Base-by-base conservation (phyloP, 495 filamentous ascomycete species). In the Penicillium simplicissimum region DNA sequence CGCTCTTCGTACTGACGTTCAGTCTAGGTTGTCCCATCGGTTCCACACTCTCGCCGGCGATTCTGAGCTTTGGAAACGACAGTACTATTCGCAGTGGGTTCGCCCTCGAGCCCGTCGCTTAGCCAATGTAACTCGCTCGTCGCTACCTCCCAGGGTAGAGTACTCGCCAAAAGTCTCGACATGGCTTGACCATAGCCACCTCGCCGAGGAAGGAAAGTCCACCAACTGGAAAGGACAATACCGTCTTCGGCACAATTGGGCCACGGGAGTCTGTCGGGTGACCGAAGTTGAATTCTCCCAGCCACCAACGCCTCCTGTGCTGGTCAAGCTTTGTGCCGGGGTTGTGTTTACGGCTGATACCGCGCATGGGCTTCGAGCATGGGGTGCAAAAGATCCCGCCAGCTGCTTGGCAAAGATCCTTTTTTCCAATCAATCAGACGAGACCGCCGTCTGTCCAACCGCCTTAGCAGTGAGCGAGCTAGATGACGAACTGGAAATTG, bases 221-320 rank as follows among this genome's bases (percentile, higher is more conserved):
- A 89, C 85, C 14, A 82, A 90, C 73, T 98, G 95, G 95, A 97
- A 97, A 79, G 81, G 83, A 55, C 90, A 95, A 65, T 98, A 93
- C 74, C 92, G 89, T 67, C 81, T 97, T 36, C 84, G 90, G 54
- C 90, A 97, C 68, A 98, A 98, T 72, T 98, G 95, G 95, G 85
- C 88, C 17, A 86, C 83, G 62, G 95, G 95, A 25, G 87, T 85
- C 62, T 97, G 93, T 61, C 86, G 84, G 47, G 84, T 96, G 3
- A 88, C 87, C 31, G 89, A 96, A 73, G 82, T 96, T 23, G 78
- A 83, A 60, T 82, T 97, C 34, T 81, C 85, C 21, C 76, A 82
- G 56, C 75, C 84, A 10, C 75, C 79, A 7, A 67, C 76, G 55
- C 83, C 85, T 55, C 84, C 82, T n/a, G 57, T 89, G 53, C 76